Percentiles rank a stretch among this genome's conserved stretches.
Evolutionary conservation across 169 alveolate genomes (phyloP).

Genomic region (Eimeria acervulina): DNA sequence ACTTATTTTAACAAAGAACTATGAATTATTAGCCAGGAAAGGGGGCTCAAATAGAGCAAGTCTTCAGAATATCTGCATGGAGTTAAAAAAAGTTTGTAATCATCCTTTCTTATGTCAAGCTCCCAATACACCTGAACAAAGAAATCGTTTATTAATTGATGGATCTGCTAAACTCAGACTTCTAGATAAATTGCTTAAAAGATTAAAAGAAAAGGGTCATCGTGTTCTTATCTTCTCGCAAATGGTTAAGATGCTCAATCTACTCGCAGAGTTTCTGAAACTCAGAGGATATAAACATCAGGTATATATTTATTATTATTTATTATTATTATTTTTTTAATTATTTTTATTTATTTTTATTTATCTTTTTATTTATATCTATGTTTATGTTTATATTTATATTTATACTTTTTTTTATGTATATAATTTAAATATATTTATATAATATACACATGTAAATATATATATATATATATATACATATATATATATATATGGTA

Average conservation of each 20-base stretch:
- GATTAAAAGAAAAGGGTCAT: slow-evolving; percentile 94
- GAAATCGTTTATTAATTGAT: slow-evolving; percentile 3
- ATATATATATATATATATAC: too few species aligned
- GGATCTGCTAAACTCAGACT: slow-evolving; percentile 96
- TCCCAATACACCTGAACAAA: slow-evolving; percentile 92
- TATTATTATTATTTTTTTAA: too few species aligned
- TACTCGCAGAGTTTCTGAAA: slow-evolving; percentile 93
- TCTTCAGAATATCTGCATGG: slow-evolving; percentile 96
- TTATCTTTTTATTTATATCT: too few species aligned
- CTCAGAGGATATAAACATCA: slow-evolving; percentile 96
- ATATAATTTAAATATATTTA: too few species aligned
- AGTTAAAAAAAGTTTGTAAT: slow-evolving; percentile 98
- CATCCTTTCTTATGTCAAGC: slow-evolving; percentile 98
- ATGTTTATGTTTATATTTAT: too few species aligned
- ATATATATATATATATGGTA: slow-evolving; percentile 78
- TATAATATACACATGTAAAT: background rate
- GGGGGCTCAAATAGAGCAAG: background rate
- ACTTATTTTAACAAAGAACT: background rate
- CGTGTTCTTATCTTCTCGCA: slow-evolving; percentile 96
- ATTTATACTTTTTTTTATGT: too few species aligned
- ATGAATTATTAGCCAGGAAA: background rate
- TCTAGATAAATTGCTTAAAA: slow-evolving; percentile 95
- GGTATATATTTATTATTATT: slow-evolving; percentile 7
- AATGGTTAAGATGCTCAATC: slow-evolving; percentile 95
- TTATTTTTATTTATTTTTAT: too few species aligned